Percentiles rank a stretch among this genome's conserved stretches.
Conservation (phyloP, 345 rosid species). For the Noccaea caerulescens region DNA sequence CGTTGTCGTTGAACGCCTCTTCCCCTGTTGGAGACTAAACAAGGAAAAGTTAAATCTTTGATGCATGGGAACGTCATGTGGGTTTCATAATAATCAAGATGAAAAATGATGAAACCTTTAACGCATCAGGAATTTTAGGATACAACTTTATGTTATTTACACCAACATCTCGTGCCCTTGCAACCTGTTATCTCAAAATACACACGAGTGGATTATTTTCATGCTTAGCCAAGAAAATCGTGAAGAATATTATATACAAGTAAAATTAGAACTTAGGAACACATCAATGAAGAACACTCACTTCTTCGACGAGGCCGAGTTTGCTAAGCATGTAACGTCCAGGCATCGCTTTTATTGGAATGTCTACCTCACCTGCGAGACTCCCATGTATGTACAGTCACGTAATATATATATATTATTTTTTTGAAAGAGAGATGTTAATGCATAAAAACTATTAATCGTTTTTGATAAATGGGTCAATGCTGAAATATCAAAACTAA, state of each 20-base stretch:
- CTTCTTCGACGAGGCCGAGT: constrained; percentile 87
- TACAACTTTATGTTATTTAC: constrained; percentile 81
- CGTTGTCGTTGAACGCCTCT: constrained; percentile 88
- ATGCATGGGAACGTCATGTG: not conserved
- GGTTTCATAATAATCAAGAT: not conserved
- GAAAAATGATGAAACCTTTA: constrained; percentile 60
- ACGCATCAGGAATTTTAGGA: constrained; percentile 87
- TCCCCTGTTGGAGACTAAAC: constrained; percentile 75
- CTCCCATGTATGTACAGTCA: not conserved
- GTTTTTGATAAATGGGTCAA: not conserved
- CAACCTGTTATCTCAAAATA: constrained; percentile 53
- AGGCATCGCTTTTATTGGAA: constrained; percentile 94
- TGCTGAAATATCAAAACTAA: not conserved
- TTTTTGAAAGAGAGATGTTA: not conserved
- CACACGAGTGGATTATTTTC: not conserved
- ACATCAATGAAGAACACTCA: constrained; percentile 29
- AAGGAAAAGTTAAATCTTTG: constrained; percentile 4
- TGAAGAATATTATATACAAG: not conserved
- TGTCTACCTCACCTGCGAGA: constrained; percentile 77
- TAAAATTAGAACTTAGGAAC: not conserved
- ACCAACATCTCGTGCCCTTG: constrained; percentile 89
- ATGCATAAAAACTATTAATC: not conserved
- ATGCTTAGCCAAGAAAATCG: too few species aligned
- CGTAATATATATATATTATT: not conserved
- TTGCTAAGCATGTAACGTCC: constrained; percentile 92